phyloP scores from a whole-genome alignment of 2,329 filamentous ascomycete species.

The Sporothrix brasiliensis region DNA sequence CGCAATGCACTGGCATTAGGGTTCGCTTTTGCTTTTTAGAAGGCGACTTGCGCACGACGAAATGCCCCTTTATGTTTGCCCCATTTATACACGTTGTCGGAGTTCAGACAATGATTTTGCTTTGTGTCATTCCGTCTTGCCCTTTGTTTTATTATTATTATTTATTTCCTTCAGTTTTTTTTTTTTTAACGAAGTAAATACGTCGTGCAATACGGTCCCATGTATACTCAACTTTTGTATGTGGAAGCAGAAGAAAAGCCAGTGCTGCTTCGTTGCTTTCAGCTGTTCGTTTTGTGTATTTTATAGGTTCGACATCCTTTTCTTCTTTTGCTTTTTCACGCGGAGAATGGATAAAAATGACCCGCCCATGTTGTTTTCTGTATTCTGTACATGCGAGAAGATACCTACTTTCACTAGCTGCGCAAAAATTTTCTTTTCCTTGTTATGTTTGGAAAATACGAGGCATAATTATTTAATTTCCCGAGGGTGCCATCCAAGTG shows the following conservation, averaged over 20 bases:
- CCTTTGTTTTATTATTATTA: constrained; percentile 1
- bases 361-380: constrained; percentile 19
- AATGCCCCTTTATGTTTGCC: constrained; percentile 3
- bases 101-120: constrained; percentile 1
- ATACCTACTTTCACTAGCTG: constrained; percentile 27
- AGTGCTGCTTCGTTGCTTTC: background rate
- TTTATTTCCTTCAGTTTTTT: background rate
- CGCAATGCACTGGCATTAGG: background rate
- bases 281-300: background rate
- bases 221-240: constrained; percentile 15
- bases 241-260: background rate
- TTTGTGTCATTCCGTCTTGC: constrained; percentile 1
- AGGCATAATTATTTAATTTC: too few species aligned
- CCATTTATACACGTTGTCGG: background rate
- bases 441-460: background rate
- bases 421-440: background rate
- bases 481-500: too few species aligned
- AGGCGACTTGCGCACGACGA: constrained; percentile 17
- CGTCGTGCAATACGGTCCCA: constrained; percentile 7
- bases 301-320: background rate
- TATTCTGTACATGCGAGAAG: constrained; percentile 30
- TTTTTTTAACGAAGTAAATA: constrained; percentile 10
- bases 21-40: background rate
- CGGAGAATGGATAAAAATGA: constrained; percentile 11
- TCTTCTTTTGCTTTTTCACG: background rate